These are phyloP conservation scores for Antrodiella citrinella DNA, from an alignment of 768 basidiomycete genomes.

Conservation along the genomic window DNA sequence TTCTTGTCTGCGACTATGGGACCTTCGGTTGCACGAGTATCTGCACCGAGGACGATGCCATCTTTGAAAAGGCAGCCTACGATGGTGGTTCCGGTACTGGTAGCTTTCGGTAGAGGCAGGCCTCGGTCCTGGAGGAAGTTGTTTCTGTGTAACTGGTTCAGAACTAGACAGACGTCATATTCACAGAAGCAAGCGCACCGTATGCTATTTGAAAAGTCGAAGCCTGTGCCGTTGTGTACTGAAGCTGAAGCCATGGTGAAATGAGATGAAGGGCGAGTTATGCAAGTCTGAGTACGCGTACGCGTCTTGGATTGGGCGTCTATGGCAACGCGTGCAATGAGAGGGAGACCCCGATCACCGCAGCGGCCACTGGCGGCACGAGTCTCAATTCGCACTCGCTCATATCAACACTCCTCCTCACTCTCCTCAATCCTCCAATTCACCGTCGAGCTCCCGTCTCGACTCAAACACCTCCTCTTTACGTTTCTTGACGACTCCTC, in stretches of 20 bases:
- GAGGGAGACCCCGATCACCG: constrained; percentile 17
- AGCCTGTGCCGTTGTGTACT: constrained; percentile 48
- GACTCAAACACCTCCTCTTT: neutral
- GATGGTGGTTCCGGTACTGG: constrained; percentile 95
- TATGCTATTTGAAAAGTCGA: constrained; percentile 71
- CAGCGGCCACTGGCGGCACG: neutral
- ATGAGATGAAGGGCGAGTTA: constrained; percentile 1
- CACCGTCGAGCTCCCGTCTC: neutral
- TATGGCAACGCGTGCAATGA: constrained; percentile 6
- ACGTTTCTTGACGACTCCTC: neutral
- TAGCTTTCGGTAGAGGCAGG: constrained; percentile 70
- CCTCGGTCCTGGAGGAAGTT: constrained; percentile 65
- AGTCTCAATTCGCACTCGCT: too few relatives aligned
- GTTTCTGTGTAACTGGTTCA: constrained; percentile 39
- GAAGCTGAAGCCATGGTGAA: constrained; percentile 37
- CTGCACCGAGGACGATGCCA: constrained; percentile 91
- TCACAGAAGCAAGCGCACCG: constrained; percentile 34
- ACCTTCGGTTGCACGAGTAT: constrained; percentile 93
- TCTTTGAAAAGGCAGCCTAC: constrained; percentile 92
- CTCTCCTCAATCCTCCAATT: neutral
- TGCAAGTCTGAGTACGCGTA: constrained; percentile 12
- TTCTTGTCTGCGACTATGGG: constrained; percentile 98
- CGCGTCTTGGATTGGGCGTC: constrained; percentile 20
- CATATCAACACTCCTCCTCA: too few relatives aligned
- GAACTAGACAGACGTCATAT: neutral